phyloP scores from a whole-genome alignment of 2,329 filamentous ascomycete genomes.

The Periconia sp. region DNA sequence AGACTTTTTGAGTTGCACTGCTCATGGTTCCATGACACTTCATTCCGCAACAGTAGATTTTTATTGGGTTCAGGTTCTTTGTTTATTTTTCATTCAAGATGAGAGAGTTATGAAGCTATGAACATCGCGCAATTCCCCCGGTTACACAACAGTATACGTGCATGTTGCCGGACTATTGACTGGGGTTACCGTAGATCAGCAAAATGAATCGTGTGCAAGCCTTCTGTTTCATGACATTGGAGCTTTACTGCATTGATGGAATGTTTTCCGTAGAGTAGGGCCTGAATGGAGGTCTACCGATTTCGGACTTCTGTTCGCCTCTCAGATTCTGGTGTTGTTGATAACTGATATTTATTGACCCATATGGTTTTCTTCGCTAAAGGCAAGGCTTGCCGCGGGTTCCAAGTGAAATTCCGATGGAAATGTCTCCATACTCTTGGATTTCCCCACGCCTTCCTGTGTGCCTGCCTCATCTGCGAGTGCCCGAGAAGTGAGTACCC shows the following conservation, averaged over 20 bases:
- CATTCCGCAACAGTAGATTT: neutral
- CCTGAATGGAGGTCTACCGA: neutral
- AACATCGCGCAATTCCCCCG: slow-evolving; percentile 1
- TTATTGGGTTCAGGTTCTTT: slow-evolving; percentile 8
- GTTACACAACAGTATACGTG: slow-evolving; percentile 24
- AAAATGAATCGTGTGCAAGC: slow-evolving; percentile 17
- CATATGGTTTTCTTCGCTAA: no score
- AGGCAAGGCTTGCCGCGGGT: no score
- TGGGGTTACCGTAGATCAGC: slow-evolving; percentile 15
- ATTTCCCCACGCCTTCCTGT: neutral
- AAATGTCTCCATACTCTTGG: neutral
- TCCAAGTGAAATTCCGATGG: no score
- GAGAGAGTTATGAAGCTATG: neutral
- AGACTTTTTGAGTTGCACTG: neutral
- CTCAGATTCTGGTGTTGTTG: neutral
- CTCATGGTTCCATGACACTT: neutral
- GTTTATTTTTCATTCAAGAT: slow-evolving; percentile 11
- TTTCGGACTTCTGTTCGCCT: neutral
- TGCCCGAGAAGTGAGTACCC: slow-evolving; percentile 16
- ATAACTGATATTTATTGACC: neutral
- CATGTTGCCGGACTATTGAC: slow-evolving; percentile 11
- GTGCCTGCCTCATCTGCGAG: neutral
- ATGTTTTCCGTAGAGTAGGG: slow-evolving; percentile 1
- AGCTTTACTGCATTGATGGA: slow-evolving; percentile 16
- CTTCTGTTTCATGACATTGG: slow-evolving; percentile 11